Percentiles rank a stretch among this genome's conserved stretches.
These are phyloP conservation scores for Globisporangium megalacanthum DNA, from an alignment of 352 stramenopile genomes.

Conservation along the genomic window DNA sequence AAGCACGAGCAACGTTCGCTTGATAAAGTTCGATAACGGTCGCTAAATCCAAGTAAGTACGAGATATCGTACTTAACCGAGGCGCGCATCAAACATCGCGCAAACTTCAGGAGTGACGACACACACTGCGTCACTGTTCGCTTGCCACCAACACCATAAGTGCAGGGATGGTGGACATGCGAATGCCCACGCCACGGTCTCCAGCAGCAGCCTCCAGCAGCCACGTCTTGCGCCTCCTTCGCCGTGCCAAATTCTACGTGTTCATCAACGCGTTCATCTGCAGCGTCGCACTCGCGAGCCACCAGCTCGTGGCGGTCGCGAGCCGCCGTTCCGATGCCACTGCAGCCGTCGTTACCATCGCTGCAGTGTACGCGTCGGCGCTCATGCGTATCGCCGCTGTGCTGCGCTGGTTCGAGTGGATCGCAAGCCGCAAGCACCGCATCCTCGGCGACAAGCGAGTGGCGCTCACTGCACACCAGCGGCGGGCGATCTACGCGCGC, in stretches of 20 bases:
- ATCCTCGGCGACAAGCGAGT: constrained; percentile 62
- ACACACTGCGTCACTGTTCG: too few relatives aligned
- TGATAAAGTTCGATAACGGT: constrained; percentile 3
- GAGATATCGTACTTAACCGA: not conserved
- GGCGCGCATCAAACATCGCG: not conserved
- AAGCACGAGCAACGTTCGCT: not conserved
- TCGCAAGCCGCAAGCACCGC: constrained; percentile 58
- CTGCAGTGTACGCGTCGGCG: constrained; percentile 32
- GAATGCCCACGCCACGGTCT: not conserved
- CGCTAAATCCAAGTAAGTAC: constrained; percentile 2
- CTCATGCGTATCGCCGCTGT: constrained; percentile 56
- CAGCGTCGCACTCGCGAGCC: constrained; percentile 34
- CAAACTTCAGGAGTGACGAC: not conserved
- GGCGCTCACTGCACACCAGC: constrained; percentile 35
- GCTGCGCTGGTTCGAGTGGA: constrained; percentile 78
- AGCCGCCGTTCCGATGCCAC: not conserved
- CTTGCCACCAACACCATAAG: too few relatives aligned
- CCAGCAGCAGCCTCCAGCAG: not conserved
- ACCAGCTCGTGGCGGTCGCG: constrained; percentile 13
- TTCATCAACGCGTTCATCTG: constrained; percentile 84
- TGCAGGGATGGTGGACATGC: not conserved
- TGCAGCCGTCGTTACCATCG: not conserved
- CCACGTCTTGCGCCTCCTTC: constrained; percentile 19
- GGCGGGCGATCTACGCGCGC: constrained; percentile 42
- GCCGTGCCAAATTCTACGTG: constrained; percentile 72